Evolutionary conservation across 768 basidiomycete genomes (phyloP).

Genomic region (Termitomyces sp.): DNA sequence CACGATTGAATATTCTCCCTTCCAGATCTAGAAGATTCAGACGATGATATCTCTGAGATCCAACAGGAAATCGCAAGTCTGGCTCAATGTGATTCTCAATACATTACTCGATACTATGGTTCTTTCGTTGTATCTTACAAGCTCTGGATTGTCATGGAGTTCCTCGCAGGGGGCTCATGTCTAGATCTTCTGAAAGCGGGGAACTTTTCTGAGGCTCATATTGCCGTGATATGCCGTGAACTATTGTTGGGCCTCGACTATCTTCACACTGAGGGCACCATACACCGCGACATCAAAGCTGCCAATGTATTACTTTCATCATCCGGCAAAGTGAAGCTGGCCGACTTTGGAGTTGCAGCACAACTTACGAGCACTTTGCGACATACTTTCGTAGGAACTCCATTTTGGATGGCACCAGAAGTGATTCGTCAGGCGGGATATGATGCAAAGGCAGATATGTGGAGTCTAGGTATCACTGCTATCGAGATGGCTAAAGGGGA

Average conservation of each 20-base stretch:
- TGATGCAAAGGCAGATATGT: slow-evolving; percentile 94
- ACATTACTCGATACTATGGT: slow-evolving; percentile 94
- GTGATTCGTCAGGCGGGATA: slow-evolving; percentile 97
- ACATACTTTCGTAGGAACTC: slow-evolving; percentile 96
- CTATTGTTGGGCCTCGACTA: slow-evolving; percentile 91
- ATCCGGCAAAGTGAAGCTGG: slow-evolving; percentile 91
- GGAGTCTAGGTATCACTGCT: slow-evolving; percentile 96
- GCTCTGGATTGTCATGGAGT: slow-evolving; percentile 99
- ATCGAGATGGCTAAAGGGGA: slow-evolving; percentile 98
- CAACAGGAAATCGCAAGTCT: slow-evolving; percentile 98
- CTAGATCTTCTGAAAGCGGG: slow-evolving; percentile 93
- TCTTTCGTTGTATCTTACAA: slow-evolving; percentile 97
- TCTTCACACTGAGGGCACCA: slow-evolving; percentile 92
- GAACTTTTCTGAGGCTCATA: slow-evolving; percentile 86
- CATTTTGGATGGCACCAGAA: slow-evolving; percentile 99
- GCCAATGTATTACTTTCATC: slow-evolving; percentile 92
- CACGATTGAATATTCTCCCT: slow-evolving; percentile 3
- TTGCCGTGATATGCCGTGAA: slow-evolving; percentile 92
- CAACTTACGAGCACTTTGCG: slow-evolving; percentile 91
- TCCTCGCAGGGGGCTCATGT: slow-evolving; percentile 97
- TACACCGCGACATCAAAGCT: slow-evolving; percentile 98
- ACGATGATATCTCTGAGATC: slow-evolving; percentile 98
- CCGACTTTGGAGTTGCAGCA: slow-evolving; percentile 98
- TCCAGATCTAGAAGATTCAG: slow-evolving; percentile 92
- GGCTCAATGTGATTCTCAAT: slow-evolving; percentile 93